These are phyloP conservation scores for Wickerhamiella dianesei DNA, from an alignment of 805 yeast genomes.

Conservation along the genomic window DNA sequence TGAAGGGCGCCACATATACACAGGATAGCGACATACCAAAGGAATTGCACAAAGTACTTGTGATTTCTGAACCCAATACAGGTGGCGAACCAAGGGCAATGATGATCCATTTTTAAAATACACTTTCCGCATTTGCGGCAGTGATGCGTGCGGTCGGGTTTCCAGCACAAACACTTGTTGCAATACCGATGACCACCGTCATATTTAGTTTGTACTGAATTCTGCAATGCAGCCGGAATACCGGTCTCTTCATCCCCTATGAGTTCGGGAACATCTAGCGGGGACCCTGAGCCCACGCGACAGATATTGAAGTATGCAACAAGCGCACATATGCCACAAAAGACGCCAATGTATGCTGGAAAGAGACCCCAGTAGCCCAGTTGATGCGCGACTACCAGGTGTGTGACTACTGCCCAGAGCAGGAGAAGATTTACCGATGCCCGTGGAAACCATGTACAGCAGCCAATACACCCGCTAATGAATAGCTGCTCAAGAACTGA, in stretches of 20 bases:
- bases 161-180: conserved; percentile 30
- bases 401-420: conserved; percentile 23
- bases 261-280: conserved; percentile 20
- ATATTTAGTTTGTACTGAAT: conserved; percentile 27
- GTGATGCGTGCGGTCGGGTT: conserved; percentile 34
- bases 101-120: conserved; percentile 44
- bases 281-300: conserved; percentile 25
- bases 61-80: conserved; percentile 79
- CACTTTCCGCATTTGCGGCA: conserved; percentile 29
- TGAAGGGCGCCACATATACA: conserved; percentile 5
- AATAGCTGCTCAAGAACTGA: neutral
- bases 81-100: conserved; percentile 82
- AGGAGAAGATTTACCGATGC: conserved; percentile 20
- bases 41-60: conserved; percentile 63
- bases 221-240: conserved; percentile 20
- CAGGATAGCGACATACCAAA: conserved; percentile 36
- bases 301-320: conserved; percentile 21
- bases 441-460: conserved; percentile 22
- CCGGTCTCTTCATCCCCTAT: conserved; percentile 20
- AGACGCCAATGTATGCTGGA: conserved; percentile 13
- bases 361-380: conserved; percentile 8
- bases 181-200: conserved; percentile 31
- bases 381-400: conserved; percentile 14
- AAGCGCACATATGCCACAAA: conserved; percentile 16
- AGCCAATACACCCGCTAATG: neutral